Base-by-base conservation (phyloP, 2,329 filamentous ascomycete genomes). In the Colletotrichum sojae region DNA sequence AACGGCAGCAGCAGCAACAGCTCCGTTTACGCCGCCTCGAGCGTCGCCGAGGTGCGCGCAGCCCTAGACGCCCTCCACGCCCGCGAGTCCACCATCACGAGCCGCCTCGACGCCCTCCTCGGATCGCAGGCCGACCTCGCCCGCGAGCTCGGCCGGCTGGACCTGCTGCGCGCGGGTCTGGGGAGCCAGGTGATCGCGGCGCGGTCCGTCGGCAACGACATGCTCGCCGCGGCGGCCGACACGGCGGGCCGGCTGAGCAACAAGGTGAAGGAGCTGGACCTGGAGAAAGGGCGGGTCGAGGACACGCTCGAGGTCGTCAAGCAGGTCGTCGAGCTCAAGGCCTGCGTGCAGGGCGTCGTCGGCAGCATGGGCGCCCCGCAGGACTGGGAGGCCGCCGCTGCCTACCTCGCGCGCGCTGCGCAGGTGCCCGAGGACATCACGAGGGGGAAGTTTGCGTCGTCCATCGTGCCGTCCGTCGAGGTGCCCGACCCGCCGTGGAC, bases 361-460 rank as follows among this genome's bases (percentile, higher is more conserved):
- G 96, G 95, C 18, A 97, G 93, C 69, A 99, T 99, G 96, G 96
- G 95, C 40, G 95, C 95, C 5, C 94, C 96, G 49, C 96, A 99
- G 80, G 96, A 99, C 83, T 99, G 96, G 96, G 96, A 99, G 81
- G 96, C 94, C 3, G 96, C 96, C 4, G 96, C 96, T 2, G 92
- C 89, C 54, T 98, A 98, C 79, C 87, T 99, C 67, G 90, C 92
- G 71, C 89, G 95, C 52, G 95, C 96, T 6, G 90, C 90, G 69
- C 90, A 92, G 73, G 90, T 99, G 13, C 95, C 95, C 0, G 87
- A 90, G 58, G 86, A 92, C 1, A 95, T 99, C 58, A 86, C 95
- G 58, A 88, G 92, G 73, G 94, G 96, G 27, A 88, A 90, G 16
- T 99, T 99, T 78, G 95, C 96, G 0, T 92, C 95, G 43, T 90